Evolutionary conservation across 345 rosid species (phyloP).

Genomic region (Populus davidiana): DNA sequence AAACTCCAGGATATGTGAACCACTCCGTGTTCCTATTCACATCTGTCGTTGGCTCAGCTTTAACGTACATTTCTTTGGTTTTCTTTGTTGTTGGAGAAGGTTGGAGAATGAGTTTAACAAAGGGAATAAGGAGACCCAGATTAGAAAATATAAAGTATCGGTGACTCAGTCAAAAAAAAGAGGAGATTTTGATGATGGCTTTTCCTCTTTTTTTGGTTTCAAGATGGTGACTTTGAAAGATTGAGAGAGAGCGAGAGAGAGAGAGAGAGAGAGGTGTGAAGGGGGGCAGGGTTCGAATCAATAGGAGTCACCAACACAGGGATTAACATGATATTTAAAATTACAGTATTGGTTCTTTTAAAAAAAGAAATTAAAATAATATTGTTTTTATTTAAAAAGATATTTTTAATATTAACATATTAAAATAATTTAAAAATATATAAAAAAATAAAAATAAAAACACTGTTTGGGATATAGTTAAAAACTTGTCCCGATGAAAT

Average conservation of each 20-base stretch:
- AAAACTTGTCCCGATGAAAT: no score
- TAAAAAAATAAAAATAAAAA: no score
- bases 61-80: constrained; percentile 46
- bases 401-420: accelerated
- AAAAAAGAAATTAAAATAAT: no score
- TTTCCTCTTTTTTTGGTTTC: background rate
- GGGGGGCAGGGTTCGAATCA: background rate
- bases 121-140: background rate
- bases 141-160: background rate
- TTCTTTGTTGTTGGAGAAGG: background rate
- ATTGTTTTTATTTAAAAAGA: no score
- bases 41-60: constrained; percentile 69
- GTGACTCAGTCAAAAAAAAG: constrained; percentile 8
- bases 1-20: constrained; percentile 84
- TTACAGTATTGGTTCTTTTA: no score
- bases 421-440: no score
- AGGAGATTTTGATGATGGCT: background rate
- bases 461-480: no score
- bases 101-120: background rate
- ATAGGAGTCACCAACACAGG: background rate
- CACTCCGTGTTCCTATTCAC: constrained; percentile 83
- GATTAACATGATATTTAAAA: background rate
- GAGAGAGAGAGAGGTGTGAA: background rate
- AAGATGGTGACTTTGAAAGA: constrained; percentile 1
- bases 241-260: background rate